Evolutionary conservation across 2,329 filamentous ascomycete genomes (phyloP), one percentile per base, ranked within the genome.

Genomic region (Colletotrichum orchidophilum): DNA sequence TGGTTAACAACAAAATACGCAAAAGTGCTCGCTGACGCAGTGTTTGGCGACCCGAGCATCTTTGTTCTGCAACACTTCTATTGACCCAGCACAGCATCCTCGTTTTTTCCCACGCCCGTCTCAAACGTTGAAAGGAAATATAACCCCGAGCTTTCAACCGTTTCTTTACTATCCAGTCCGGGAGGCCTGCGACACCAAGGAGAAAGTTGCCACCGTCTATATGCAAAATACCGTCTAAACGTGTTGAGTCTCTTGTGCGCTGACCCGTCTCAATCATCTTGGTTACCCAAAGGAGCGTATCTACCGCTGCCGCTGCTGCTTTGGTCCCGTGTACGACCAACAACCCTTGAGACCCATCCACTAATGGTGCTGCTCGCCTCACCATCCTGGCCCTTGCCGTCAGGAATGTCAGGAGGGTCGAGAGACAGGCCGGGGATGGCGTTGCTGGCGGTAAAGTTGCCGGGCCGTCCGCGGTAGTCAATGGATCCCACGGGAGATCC

Each of bases 341-440:
- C 81, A 13, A 84, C 80, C 63, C 83, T 77, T 3, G 82, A 83
- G 7, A 85, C 73, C 87, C 87, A 90, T 9, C 86, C 86, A 29
- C 85, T 83, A 42, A 89, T 74, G 63, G 71, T 81, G 66, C 85
- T 80, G 69, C 83, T 79, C n/a, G 82, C 79, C 13, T 81, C 80
- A 3, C 77, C 79, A 27, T 80, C 78, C 63, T 82, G 81, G 3
- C 82, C 81, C 77, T 87, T 88, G 58, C 78, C 79, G 58, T 82
- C 81, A 42, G 85, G 81, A 18, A 94, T 85, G 60, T 90, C 86
- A 1, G 94, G 94, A 5, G 94, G 93, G 50, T 97, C 91, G 67
- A 98, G 93, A 76, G 94, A 91, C 67, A 98, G 86, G 9, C 93
- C 92, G 1, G 95, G 94, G 70, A 97, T 95, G 8, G 91, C 90